These are phyloP conservation scores for Ceratocystis lukuohia DNA, from an alignment of 2,329 filamentous ascomycete species.

Conservation along the genomic window DNA sequence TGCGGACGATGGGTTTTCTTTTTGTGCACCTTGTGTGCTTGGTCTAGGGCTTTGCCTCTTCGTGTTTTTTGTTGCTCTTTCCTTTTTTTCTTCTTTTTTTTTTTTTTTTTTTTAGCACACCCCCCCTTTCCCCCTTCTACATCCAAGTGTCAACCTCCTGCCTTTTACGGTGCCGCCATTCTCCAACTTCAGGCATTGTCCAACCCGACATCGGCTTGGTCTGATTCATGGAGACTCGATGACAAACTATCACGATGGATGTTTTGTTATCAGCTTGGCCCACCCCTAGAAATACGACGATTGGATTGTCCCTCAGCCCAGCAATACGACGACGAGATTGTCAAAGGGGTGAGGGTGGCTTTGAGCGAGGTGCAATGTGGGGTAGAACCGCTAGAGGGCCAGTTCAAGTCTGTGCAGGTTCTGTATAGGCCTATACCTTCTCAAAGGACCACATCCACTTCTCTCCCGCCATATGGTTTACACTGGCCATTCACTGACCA, in stretches of 20 bases:
- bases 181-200: no score
- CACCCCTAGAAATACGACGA: not conserved
- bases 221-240: not conserved
- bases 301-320: not conserved
- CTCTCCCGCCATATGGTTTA: not conserved
- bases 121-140: not conserved
- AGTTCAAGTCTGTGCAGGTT: not conserved
- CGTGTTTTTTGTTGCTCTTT: not conserved
- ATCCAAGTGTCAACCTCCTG: not conserved
- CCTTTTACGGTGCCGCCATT: not conserved
- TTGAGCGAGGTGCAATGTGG: not conserved
- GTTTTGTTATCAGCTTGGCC: not conserved
- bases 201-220: conserved; percentile 2
- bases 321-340: not conserved
- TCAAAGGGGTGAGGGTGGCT: not conserved
- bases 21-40: not conserved
- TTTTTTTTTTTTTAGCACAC: not conserved
- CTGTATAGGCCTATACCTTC: not conserved
- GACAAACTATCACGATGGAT: not conserved
- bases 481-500: not conserved
- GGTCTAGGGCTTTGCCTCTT: not conserved
- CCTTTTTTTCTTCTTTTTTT: not conserved
- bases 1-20: not conserved
- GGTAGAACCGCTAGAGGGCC: not conserved
- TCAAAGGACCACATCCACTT: not conserved